These are phyloP conservation scores for Thymus quinquecostatus DNA, from an alignment of 257 asterid species.

Conservation along the genomic window DNA sequence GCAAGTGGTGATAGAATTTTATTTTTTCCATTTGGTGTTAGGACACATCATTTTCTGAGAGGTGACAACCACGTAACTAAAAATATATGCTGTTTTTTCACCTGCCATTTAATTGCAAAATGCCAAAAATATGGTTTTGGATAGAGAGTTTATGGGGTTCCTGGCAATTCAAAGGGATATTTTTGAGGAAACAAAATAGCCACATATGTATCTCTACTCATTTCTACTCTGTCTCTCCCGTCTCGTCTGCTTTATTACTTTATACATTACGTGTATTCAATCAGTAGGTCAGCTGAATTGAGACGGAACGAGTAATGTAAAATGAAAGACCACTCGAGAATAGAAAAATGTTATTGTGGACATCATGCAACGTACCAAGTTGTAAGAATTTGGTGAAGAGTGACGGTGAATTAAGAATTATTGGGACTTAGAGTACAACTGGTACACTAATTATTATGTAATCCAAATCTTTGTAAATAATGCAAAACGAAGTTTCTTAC, in stretches of 20 bases:
- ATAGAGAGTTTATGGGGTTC: not conserved
- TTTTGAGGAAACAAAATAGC: conserved; percentile 2
- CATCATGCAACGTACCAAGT: no score
- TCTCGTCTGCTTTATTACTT: no score
- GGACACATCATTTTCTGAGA: conserved; percentile 26
- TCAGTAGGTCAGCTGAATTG: no score
- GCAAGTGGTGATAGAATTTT: not conserved
- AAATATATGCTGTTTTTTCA: conserved; percentile 24
- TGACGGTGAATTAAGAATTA: conserved; percentile 31
- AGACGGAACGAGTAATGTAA: not conserved
- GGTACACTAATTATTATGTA: conserved; percentile 6
- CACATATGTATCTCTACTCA: not conserved
- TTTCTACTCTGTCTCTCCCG: no score
- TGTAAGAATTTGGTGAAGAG: not conserved
- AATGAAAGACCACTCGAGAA: not conserved
- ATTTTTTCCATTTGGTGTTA: conserved; percentile 22
- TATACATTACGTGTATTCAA: no score
- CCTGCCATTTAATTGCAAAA: conserved; percentile 20
- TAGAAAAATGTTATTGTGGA: not conserved
- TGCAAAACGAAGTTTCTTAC: conserved; percentile 27
- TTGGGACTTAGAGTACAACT: conserved; percentile 9
- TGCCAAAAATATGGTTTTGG: not conserved
- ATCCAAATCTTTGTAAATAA: conserved; percentile 19
- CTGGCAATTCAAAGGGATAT: conserved; percentile 4
- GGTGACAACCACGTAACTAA: conserved; percentile 26